Evolutionary conservation across 805 yeast genomes (phyloP).

Genomic region (Candida incommunis): DNA sequence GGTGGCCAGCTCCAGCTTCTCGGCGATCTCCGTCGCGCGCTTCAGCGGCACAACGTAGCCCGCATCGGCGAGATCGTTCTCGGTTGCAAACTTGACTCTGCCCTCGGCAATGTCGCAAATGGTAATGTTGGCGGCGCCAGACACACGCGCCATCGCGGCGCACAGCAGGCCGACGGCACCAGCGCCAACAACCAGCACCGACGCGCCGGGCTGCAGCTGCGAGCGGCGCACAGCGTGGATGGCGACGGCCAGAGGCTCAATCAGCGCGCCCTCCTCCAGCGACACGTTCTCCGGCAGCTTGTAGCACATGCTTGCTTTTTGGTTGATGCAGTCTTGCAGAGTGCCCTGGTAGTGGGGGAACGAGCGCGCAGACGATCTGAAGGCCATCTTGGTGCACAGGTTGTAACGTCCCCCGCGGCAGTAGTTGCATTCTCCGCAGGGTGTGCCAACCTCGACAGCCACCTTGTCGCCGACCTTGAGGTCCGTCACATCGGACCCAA

Average conservation of each 20-base stretch:
- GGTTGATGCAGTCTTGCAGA: constrained; percentile 73
- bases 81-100: constrained; percentile 20
- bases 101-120: constrained; percentile 48
- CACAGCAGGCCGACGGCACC: constrained; percentile 72
- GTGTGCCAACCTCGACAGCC: constrained; percentile 76
- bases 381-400: constrained; percentile 64
- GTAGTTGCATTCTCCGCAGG: constrained; percentile 61
- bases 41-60: constrained; percentile 14
- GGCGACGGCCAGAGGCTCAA: constrained; percentile 74
- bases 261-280: constrained; percentile 66
- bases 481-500: constrained; percentile 34
- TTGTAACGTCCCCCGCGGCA: constrained; percentile 78
- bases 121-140: constrained; percentile 56
- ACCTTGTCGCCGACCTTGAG: constrained; percentile 43
- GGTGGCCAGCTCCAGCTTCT: constrained; percentile 19
- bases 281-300: constrained; percentile 55
- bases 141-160: constrained; percentile 54
- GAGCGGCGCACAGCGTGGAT: constrained; percentile 61
- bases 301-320: constrained; percentile 43
- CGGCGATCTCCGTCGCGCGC: constrained; percentile 13
- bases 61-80: constrained; percentile 18
- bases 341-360: constrained; percentile 82
- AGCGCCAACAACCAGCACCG: constrained; percentile 63
- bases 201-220: constrained; percentile 43
- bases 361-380: constrained; percentile 47